Percentiles rank a stretch among this genome's conserved stretches.
Evolutionary conservation across 768 basidiomycete genomes (phyloP).

Genomic region (Auricularia sp.): DNA sequence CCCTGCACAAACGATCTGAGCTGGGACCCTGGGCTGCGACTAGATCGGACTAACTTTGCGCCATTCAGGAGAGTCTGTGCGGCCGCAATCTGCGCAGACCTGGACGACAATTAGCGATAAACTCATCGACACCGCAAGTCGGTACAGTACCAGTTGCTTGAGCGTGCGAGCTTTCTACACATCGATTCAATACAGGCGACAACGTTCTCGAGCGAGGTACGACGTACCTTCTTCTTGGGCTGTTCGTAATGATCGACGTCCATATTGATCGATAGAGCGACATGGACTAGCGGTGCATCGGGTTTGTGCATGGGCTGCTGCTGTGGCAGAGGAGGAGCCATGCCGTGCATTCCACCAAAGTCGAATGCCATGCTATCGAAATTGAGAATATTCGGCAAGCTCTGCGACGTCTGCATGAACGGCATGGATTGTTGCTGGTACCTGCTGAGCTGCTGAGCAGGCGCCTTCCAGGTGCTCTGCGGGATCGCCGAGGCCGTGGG

Average conservation of each 20-base stretch:
- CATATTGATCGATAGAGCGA: neutral
- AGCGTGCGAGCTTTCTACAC: neutral
- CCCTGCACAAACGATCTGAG: conserved; percentile 34
- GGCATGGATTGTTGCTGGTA: neutral
- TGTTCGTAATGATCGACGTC: conserved; percentile 36
- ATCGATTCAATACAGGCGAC: neutral
- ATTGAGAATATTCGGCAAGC: conserved; percentile 8
- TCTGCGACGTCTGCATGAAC: neutral
- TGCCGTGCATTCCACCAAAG: conserved; percentile 20
- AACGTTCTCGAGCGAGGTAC: neutral
- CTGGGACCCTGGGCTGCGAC: neutral
- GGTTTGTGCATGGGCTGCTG: conserved; percentile 24
- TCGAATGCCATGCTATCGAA: conserved; percentile 17
- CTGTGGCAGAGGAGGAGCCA: conserved; percentile 10
- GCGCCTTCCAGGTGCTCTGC: neutral
- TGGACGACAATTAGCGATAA: neutral
- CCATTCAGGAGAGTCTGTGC: conserved; percentile 97
- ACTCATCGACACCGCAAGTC: neutral
- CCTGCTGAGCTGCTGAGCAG: neutral
- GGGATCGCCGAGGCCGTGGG: neutral
- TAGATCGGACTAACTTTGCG: conserved; percentile 47
- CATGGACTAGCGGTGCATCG: neutral
- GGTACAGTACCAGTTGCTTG: neutral
- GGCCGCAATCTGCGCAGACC: conserved; percentile 85
- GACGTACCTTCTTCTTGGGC: conserved; percentile 54